These are phyloP conservation scores for Medicago lupulina DNA, from an alignment of 306 rosid species.

Conservation along the genomic window DNA sequence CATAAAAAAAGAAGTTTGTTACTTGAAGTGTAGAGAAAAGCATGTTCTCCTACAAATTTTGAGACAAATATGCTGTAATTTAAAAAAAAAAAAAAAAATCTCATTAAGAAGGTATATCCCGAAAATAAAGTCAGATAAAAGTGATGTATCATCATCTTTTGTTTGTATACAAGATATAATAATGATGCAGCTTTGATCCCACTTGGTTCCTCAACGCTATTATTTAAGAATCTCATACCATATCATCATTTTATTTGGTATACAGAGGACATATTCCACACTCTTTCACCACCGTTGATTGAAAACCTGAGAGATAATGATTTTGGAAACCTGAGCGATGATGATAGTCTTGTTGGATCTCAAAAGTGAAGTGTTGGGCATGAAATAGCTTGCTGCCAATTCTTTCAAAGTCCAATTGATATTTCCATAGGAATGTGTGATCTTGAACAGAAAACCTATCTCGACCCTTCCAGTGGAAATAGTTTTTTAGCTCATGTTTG, in stretches of 20 bases:
- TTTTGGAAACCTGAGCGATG: too few relatives aligned
- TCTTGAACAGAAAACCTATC: neutral
- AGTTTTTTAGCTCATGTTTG: neutral
- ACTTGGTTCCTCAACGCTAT: too few relatives aligned
- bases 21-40: neutral
- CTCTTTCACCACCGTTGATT: neutral
- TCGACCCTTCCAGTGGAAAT: conserved; percentile 13
- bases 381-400: neutral
- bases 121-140: neutral
- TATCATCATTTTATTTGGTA: neutral
- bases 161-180: too few relatives aligned
- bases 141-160: neutral
- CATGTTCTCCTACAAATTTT: neutral
- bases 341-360: neutral
- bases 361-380: conserved; percentile 11
- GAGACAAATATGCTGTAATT: neutral
- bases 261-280: conserved; percentile 29
- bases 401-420: conserved; percentile 1
- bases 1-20: neutral
- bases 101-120: neutral
- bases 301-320: neutral
- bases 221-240: too few relatives aligned
- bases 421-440: conserved; percentile 39
- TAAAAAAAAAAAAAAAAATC: neutral
- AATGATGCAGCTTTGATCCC: too few relatives aligned